Conservation (phyloP, 2,329 filamentous ascomycete species). For the Apiospora saccharicola region DNA sequence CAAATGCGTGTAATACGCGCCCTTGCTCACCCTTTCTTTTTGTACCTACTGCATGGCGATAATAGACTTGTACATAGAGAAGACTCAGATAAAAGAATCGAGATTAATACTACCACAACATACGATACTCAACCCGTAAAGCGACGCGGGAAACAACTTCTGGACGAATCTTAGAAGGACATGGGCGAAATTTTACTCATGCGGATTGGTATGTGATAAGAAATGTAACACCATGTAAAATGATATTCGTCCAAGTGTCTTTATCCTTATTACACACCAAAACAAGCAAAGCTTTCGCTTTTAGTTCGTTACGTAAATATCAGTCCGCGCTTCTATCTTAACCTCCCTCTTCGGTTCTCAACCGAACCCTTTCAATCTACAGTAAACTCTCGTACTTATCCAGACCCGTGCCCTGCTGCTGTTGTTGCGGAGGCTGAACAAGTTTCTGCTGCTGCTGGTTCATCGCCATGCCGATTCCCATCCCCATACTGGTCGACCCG, state of each 20-base stretch:
- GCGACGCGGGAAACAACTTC: too few relatives aligned
- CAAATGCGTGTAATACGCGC: too few relatives aligned
- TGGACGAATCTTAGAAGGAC: not conserved
- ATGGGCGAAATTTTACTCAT: not conserved
- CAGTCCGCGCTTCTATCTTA: constrained; percentile 1
- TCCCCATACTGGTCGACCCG: constrained; percentile 31
- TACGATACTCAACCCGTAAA: not conserved
- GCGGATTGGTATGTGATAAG: not conserved
- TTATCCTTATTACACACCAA: not conserved
- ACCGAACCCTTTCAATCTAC: constrained; percentile 42
- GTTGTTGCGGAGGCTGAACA: constrained; percentile 39
- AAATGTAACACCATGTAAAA: not conserved
- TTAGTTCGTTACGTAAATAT: not conserved
- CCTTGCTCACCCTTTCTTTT: not conserved
- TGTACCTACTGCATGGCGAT: not conserved
- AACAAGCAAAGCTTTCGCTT: not conserved
- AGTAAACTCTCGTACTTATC: constrained; percentile 74
- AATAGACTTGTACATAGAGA: constrained; percentile 16
- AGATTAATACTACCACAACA: not conserved
- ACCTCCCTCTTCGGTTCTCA: not conserved
- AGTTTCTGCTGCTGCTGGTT: constrained; percentile 35
- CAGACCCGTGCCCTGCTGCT: constrained; percentile 56
- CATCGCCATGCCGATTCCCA: constrained; percentile 36
- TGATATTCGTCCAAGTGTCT: not conserved
- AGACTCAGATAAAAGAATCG: constrained; percentile 8